Percentiles rank a stretch among this genome's conserved stretches.
phyloP scores from a whole-genome alignment of 306 rosid genomes.

The Oxytropis ochrocephala region DNA sequence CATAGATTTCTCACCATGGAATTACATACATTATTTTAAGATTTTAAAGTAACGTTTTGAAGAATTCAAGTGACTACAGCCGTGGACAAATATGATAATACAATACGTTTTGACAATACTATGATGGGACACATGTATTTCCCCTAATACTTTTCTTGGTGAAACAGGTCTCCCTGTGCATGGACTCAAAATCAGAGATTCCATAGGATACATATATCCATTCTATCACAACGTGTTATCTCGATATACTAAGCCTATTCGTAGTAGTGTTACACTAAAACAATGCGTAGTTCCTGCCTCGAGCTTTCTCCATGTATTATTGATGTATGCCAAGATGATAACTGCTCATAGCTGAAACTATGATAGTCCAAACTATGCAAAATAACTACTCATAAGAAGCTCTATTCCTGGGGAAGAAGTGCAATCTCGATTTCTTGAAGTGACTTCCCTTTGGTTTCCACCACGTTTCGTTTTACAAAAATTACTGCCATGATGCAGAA shows the following conservation, averaged over 20 bases:
- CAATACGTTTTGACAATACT: neutral
- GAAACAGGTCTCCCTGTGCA: conserved; percentile 8
- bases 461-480: conserved; percentile 79
- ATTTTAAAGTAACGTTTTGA: neutral
- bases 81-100: neutral
- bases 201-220: neutral
- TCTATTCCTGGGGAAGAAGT: conserved; percentile 78
- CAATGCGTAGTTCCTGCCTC: conserved; percentile 13
- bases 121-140: neutral
- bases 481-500: conserved; percentile 72
- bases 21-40: neutral
- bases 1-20: too few relatives aligned
- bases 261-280: neutral
- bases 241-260: neutral
- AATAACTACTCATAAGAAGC: neutral
- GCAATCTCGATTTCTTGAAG: conserved; percentile 99
- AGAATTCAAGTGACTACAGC: neutral
- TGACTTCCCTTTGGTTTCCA: conserved; percentile 94
- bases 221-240: neutral
- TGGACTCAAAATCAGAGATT: conserved; percentile 4
- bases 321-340: neutral
- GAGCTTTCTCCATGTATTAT: conserved; percentile 21
- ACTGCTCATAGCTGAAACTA: conserved; percentile 10
- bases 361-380: neutral
- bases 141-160: neutral